phyloP scores from a whole-genome alignment of 148 eudicot genomes.

The Rhododendron henanense region DNA sequence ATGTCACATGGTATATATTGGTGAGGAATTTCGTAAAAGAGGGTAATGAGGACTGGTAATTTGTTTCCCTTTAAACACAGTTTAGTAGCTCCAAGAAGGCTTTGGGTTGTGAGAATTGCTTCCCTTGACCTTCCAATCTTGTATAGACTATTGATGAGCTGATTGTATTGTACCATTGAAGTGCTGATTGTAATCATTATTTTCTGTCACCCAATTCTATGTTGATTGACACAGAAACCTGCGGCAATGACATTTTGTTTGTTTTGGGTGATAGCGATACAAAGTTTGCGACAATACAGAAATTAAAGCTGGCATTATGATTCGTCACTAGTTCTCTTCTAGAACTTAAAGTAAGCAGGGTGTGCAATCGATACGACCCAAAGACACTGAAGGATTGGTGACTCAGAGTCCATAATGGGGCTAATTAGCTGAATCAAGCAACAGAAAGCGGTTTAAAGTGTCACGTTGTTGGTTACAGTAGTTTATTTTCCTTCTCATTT shows the following conservation, averaged over 20 bases:
- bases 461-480: neutral
- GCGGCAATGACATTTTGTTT: neutral
- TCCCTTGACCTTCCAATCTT: neutral
- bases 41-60: conserved; percentile 21
- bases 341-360: neutral
- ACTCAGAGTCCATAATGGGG: neutral
- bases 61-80: conserved; percentile 11
- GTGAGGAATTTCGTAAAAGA: conserved; percentile 37
- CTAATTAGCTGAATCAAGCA: neutral
- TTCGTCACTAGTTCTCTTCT: neutral
- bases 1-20: conserved; percentile 72
- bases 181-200: neutral
- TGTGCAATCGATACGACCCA: neutral
- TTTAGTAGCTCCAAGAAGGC: neutral
- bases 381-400: neutral
- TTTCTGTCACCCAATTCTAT: neutral
- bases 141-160: neutral
- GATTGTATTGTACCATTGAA: too few species aligned
- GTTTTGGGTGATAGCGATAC: neutral
- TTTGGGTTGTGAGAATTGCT: neutral
- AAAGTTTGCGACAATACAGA: neutral
- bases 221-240: neutral
- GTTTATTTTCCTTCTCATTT: neutral
- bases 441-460: neutral
- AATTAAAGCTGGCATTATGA: neutral